These are phyloP conservation scores for Fragaria ananassa DNA, from an alignment of 306 rosid genomes.

Conservation along the genomic window DNA sequence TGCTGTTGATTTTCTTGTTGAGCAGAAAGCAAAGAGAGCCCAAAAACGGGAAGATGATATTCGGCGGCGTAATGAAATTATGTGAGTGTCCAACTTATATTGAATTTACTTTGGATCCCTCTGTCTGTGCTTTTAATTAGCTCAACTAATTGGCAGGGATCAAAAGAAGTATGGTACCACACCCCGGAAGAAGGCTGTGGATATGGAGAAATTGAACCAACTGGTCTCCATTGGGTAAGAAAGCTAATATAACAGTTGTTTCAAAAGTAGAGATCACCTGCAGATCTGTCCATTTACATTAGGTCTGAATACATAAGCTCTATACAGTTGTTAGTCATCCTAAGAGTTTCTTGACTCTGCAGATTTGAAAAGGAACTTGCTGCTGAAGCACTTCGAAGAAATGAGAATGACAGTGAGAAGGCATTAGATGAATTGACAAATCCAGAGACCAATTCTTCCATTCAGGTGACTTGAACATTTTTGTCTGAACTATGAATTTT, in stretches of 20 bases:
- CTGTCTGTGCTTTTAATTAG: conserved; percentile 19
- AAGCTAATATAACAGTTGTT: background rate
- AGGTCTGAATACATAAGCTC: background rate
- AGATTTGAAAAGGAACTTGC: conserved; percentile 81
- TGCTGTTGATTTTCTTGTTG: conserved; percentile 84
- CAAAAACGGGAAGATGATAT: conserved; percentile 60
- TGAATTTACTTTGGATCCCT: conserved; percentile 1
- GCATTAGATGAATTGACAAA: conserved; percentile 86
- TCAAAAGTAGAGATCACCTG: conserved; percentile 7
- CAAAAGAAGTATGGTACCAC: conserved; percentile 75
- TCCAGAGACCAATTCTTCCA: conserved; percentile 65
- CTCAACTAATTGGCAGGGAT: conserved; percentile 51
- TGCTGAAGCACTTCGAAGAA: conserved; percentile 86
- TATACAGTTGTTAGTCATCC: conserved; percentile 1
- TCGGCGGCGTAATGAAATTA: conserved; percentile 49
- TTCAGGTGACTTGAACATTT: conserved; percentile 49
- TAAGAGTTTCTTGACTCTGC: conserved; percentile 23
- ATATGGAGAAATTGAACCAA: conserved; percentile 62
- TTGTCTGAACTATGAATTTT: conserved; percentile 2
- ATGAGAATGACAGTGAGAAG: conserved; percentile 70
- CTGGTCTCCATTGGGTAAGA: conserved; percentile 73
- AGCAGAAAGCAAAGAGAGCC: conserved; percentile 53
- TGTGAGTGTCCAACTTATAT: conserved; percentile 34
- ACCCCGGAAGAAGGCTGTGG: conserved; percentile 73
- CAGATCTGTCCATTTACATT: background rate